Percentiles rank a stretch among this genome's conserved stretches.
Conservation (phyloP, 352 stramenopile genomes). For the Pythium apleroticum region DNA sequence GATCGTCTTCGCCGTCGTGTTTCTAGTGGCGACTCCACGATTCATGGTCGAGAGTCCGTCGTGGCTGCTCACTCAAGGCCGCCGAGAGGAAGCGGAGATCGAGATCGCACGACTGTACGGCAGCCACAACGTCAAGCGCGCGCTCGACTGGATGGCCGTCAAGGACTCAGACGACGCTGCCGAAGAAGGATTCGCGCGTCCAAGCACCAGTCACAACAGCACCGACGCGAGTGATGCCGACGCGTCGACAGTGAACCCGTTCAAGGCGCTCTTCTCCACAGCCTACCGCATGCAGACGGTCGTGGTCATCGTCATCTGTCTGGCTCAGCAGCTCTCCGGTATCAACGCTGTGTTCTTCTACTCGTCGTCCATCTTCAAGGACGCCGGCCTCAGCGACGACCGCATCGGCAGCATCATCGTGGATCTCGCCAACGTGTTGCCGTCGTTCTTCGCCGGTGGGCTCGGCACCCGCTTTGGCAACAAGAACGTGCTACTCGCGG, state of each 20-base stretch:
- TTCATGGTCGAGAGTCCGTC: conserved; percentile 45
- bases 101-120: conserved; percentile 35
- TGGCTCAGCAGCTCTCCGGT: conserved; percentile 53
- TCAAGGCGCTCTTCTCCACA: conserved; percentile 33
- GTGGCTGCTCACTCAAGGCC: conserved; percentile 39
- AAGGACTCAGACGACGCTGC: conserved; percentile 26
- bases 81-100: conserved; percentile 28
- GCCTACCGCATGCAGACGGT: conserved; percentile 44
- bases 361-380: conserved; percentile 42
- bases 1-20: conserved; percentile 43
- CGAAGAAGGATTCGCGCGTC: conserved; percentile 13
- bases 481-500: conserved; percentile 50
- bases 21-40: conserved; percentile 37
- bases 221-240: conserved; percentile 8
- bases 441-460: conserved; percentile 33
- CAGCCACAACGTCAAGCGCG: conserved; percentile 32
- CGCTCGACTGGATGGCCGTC: conserved; percentile 34
- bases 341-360: conserved; percentile 64
- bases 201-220: conserved; percentile 15
- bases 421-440: conserved; percentile 45
- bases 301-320: conserved; percentile 38
- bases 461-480: conserved; percentile 48
- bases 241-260: conserved; percentile 17
- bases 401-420: conserved; percentile 43
- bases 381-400: conserved; percentile 39